These are phyloP conservation scores for Pseudomassariella vexata DNA, from an alignment of 2,329 filamentous ascomycete species.

Conservation along the genomic window DNA sequence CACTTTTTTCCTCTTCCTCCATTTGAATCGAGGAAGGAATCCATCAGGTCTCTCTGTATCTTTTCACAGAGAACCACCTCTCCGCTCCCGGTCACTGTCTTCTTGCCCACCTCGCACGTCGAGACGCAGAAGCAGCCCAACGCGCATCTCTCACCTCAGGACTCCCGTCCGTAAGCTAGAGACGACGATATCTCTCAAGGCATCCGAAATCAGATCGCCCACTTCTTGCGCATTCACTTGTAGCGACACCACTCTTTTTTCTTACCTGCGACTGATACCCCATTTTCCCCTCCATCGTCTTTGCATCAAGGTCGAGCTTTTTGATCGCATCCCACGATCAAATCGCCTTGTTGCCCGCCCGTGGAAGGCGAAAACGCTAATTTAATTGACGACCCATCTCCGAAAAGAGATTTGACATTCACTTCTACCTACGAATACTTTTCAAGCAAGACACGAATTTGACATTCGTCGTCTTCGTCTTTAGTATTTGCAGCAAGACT, in stretches of 20 bases:
- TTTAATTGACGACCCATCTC: constrained; percentile 2
- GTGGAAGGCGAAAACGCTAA: constrained; percentile 6
- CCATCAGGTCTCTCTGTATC: constrained; percentile 3
- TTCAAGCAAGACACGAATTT: constrained; percentile 10
- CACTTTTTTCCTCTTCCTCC: constrained; percentile 5
- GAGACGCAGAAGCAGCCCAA: constrained; percentile 3
- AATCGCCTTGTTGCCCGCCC: too few species aligned
- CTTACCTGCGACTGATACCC: not conserved
- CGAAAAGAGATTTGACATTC: not conserved
- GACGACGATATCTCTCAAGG: not conserved
- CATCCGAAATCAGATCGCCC: constrained; percentile 1
- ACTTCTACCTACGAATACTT: constrained; percentile 4
- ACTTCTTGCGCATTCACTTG: constrained; percentile 3
- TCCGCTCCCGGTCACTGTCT: constrained; percentile 6
- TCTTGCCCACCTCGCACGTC: constrained; percentile 2
- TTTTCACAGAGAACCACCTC: constrained; percentile 5
- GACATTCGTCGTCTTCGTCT: too few species aligned
- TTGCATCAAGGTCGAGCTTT: too few species aligned
- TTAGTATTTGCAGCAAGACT: too few species aligned
- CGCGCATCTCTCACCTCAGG: constrained; percentile 1
- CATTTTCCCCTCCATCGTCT: too few species aligned
- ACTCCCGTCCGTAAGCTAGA: not conserved
- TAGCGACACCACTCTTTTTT: constrained; percentile 1
- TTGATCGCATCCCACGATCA: too few species aligned
- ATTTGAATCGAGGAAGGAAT: constrained; percentile 6